phyloP scores from a whole-genome alignment of 75 land plant genomes.

The Sequoia sempervirens region DNA sequence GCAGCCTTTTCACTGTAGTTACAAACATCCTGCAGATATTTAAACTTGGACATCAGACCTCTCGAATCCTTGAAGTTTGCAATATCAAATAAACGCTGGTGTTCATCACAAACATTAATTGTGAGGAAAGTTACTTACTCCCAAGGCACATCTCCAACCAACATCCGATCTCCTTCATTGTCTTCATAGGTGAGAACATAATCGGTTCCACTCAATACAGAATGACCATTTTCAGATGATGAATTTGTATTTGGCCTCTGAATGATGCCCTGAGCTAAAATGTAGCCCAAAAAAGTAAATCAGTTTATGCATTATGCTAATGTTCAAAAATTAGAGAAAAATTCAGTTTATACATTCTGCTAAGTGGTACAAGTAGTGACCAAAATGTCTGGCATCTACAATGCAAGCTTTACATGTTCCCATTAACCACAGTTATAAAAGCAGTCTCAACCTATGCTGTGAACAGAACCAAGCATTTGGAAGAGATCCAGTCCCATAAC shows the following conservation, averaged over 20 bases:
- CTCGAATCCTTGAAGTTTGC: background rate
- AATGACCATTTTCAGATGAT: conserved; percentile 4
- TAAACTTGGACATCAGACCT: conserved; percentile 1
- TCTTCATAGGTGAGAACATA: conserved; percentile 52
- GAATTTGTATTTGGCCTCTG: background rate
- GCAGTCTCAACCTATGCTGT: background rate
- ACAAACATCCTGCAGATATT: conserved; percentile 61
- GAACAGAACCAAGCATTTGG: background rate
- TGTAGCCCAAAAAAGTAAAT: background rate
- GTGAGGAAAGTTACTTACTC: conserved; percentile 19
- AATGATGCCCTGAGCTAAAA: conserved; percentile 4
- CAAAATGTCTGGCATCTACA: background rate
- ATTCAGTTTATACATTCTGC: background rate
- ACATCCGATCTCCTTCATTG: conserved; percentile 55
- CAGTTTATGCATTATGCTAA: background rate
- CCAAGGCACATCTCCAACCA: conserved; percentile 65
- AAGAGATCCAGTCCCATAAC: background rate
- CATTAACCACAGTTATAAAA: background rate
- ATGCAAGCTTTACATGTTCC: background rate
- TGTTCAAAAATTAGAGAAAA: background rate
- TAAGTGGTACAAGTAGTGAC: background rate
- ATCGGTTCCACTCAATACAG: conserved; percentile 4
- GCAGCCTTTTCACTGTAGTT: conserved; percentile 64
- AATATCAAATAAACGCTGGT: background rate
- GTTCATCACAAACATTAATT: background rate